Percentiles rank a stretch among this genome's conserved stretches.
These are phyloP conservation scores for Coemansia sp. DNA, from an alignment of 192 early-diverging fungal species.

Conservation along the genomic window DNA sequence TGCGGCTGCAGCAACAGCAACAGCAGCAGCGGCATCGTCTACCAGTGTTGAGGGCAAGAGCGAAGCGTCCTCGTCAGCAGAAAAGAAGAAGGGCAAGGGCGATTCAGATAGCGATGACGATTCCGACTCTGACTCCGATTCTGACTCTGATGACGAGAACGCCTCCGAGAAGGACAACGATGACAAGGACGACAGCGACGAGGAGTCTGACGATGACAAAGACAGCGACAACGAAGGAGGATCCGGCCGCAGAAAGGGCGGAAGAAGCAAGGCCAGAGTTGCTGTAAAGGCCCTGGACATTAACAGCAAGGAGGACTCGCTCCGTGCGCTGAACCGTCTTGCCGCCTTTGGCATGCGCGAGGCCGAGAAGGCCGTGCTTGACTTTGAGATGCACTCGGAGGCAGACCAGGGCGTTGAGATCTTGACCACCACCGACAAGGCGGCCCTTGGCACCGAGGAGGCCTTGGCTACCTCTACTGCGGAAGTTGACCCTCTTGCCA, in stretches of 20 bases:
- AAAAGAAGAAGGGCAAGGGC: not conserved
- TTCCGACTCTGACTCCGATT: not conserved
- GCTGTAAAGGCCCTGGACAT: not conserved
- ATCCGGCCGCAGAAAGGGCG: constrained; percentile 2
- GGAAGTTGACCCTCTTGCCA: not conserved
- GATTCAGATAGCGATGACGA: not conserved
- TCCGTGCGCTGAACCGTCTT: constrained; percentile 38
- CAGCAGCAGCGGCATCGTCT: not conserved
- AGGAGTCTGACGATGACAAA: constrained; percentile 1
- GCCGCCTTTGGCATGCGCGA: constrained; percentile 40
- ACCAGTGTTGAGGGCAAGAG: not conserved
- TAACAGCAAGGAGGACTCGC: constrained; percentile 6
- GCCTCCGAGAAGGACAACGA: constrained; percentile 28
- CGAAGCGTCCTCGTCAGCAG: not conserved
- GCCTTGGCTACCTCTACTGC: not conserved
- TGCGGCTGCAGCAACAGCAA: not conserved
- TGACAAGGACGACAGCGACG: constrained; percentile 13
- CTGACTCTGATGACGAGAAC: constrained; percentile 7
- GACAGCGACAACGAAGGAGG: not conserved
- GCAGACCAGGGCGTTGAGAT: constrained; percentile 15
- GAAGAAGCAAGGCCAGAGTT: constrained; percentile 11
- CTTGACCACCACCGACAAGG: constrained; percentile 26
- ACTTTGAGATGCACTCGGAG: constrained; percentile 37
- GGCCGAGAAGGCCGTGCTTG: constrained; percentile 36
- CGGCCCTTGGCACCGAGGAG: not conserved